Base-by-base conservation (phyloP, 1,284 basidiomycete genomes). In the Mycosarcoma maydis region DNA sequence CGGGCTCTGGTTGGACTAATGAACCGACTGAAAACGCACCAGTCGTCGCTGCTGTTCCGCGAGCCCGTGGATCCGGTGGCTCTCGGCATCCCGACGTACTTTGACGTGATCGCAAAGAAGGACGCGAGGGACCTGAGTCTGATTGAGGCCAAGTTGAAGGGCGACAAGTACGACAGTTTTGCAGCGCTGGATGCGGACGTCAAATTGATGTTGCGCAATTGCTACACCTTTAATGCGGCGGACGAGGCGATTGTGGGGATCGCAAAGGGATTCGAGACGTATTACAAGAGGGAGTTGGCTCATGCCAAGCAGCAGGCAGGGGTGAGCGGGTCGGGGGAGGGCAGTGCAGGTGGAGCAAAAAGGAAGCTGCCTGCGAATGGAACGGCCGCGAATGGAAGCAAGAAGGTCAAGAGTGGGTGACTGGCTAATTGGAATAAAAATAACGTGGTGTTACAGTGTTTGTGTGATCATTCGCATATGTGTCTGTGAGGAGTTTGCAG, bases 91-190 rank as follows among this genome's bases (percentile, higher is more conserved):
- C 92, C 92, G 4, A 89, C 88, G 14, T 95, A 94, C 80, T 89
- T 88, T 80, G 87, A 91, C 38, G 83, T 94, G 54, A 90, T 96
- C 73, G 88, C 89, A 6, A 86, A 85, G 60, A 90, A 92, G 74
- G 89, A 95, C 69, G 92, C 93, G 3, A 88, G 95, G 33, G 95
- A 98, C 83, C 84, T 98, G 51, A 85, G 86, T 50, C 88, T 90
- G 34, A 95, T 98, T 79, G 88, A 89, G 67, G 84, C 85, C 66
- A 94, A 92, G 78, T 85, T 98, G 55, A 90, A 95, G 54, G 83
- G 83, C 26, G 92, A 93, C 84, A 90, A 89, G 82, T 94, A 94
- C 81, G 89, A 90, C 33, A 86, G 87, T 2, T 83, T 89, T 36
- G 90, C 90, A 33, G 87, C 86, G 0, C 89, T 94, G 72, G 90